phyloP scores from a whole-genome alignment of 2,329 filamentous ascomycete genomes.

The Pyrenochaeta sp. region DNA sequence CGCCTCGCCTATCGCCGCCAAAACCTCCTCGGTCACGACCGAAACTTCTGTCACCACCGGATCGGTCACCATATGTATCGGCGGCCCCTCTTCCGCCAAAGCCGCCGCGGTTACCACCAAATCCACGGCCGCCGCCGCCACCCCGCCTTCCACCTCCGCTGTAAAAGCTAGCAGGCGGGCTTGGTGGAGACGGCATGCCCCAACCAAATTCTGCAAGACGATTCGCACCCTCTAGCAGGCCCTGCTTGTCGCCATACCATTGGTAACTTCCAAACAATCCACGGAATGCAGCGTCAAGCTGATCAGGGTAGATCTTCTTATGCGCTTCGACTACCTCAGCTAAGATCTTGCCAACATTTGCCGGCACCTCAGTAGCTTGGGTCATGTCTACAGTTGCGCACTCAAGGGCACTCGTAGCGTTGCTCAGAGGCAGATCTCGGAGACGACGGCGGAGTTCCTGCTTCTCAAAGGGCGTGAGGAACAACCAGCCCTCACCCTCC shows the following conservation, averaged over 20 bases:
- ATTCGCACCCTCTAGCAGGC: slow-evolving; percentile 56
- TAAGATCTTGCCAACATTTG: slow-evolving; percentile 56
- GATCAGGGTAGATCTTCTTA: slow-evolving; percentile 49
- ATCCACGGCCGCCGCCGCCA: slow-evolving; percentile 21
- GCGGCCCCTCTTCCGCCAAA: slow-evolving; percentile 1
- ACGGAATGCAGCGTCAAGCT: slow-evolving; percentile 63
- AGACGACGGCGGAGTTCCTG: slow-evolving; percentile 61
- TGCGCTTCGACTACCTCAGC: slow-evolving; percentile 55
- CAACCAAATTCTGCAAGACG: slow-evolving; percentile 57
- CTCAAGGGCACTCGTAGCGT: slow-evolving; percentile 62
- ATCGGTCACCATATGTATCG: not conserved
- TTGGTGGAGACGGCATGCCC: slow-evolving; percentile 55
- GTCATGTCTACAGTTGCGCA: slow-evolving; percentile 60
- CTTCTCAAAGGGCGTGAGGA: slow-evolving; percentile 67
- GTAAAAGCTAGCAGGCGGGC: slow-evolving; percentile 35
- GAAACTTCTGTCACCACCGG: slow-evolving; percentile 13
- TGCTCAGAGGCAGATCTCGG: slow-evolving; percentile 64
- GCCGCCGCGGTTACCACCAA: slow-evolving; percentile 14
- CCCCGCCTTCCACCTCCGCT: slow-evolving; percentile 14
- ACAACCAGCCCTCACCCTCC: slow-evolving; percentile 74
- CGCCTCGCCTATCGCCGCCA: slow-evolving; percentile 27
- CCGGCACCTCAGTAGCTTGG: slow-evolving; percentile 51
- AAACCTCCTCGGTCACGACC: slow-evolving; percentile 17
- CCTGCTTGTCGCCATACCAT: slow-evolving; percentile 52
- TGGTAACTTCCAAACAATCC: slow-evolving; percentile 65